Evolutionary conservation across 257 asterid species (phyloP).

Genomic region (Solanum peruvianum): DNA sequence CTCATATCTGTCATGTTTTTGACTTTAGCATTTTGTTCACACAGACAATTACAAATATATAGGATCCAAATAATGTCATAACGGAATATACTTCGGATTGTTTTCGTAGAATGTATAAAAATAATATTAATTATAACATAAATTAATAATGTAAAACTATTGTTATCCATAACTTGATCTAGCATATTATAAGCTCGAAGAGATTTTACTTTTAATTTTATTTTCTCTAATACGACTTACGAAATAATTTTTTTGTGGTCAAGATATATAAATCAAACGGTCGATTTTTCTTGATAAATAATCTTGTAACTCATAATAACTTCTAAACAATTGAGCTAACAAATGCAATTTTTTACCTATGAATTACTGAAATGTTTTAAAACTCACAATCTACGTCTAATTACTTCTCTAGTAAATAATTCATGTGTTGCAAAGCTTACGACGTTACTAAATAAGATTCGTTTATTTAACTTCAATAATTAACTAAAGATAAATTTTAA

Average conservation of each 20-base stretch:
- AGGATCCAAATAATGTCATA: not conserved
- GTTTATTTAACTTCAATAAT: not conserved
- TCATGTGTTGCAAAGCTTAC: not conserved
- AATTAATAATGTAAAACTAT: not conserved
- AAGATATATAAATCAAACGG: not conserved
- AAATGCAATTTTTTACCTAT: no score
- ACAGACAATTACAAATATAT: not conserved
- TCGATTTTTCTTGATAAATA: not conserved
- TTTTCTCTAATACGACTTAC: not conserved
- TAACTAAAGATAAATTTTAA: not conserved
- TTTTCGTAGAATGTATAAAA: not conserved
- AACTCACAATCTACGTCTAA: no score
- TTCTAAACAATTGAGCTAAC: no score
- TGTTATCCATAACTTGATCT: not conserved
- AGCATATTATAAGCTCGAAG: not conserved
- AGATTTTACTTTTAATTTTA: not conserved
- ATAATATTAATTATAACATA: not conserved
- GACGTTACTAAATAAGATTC: not conserved
- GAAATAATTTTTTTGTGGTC: not conserved
- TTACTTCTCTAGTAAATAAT: no score
- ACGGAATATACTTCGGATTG: not conserved
- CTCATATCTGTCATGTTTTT: not conserved
- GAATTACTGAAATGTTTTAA: no score
- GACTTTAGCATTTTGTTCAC: not conserved
- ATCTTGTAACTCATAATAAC: no score